A percentile compares a stretch with the other conserved stretches of the same genome.
These are phyloP conservation scores for Hirsutella thompsonii DNA, from an alignment of 2,329 filamentous ascomycete species.

Conservation along the genomic window DNA sequence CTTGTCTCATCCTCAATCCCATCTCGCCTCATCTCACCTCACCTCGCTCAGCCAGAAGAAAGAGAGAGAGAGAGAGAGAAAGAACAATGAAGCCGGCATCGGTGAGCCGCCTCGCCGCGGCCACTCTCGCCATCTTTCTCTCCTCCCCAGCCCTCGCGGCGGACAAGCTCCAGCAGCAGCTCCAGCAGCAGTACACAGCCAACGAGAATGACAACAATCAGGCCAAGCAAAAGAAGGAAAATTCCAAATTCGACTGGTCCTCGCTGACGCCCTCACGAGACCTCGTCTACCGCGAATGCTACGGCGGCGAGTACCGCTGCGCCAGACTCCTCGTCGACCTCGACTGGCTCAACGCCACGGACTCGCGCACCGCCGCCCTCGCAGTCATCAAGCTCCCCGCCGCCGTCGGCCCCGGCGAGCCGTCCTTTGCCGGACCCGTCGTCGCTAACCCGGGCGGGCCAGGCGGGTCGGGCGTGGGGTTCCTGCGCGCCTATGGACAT, in stretches of 20 bases:
- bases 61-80: no score
- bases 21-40: no score
- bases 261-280: slow-evolving; percentile 18
- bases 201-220: no score
- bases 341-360: slow-evolving; percentile 23
- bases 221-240: neutral
- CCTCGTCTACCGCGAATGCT: slow-evolving; percentile 27
- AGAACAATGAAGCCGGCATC: no score
- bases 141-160: no score
- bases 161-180: no score
- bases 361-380: slow-evolving; percentile 19
- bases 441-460: slow-evolving; percentile 33
- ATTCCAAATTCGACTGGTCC: slow-evolving; percentile 20
- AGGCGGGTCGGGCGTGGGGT: slow-evolving; percentile 23
- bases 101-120: no score
- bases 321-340: slow-evolving; percentile 29
- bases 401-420: slow-evolving; percentile 22
- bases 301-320: slow-evolving; percentile 21
- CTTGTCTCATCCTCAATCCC: no score
- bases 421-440: slow-evolving; percentile 27
- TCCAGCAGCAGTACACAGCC: no score
- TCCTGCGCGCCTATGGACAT: slow-evolving; percentile 13
- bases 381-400: slow-evolving; percentile 29
- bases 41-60: no score
- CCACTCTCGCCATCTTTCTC: no score